Evolutionary conservation across 306 rosid species (phyloP).

Genomic region (Lathyrus aphaca): DNA sequence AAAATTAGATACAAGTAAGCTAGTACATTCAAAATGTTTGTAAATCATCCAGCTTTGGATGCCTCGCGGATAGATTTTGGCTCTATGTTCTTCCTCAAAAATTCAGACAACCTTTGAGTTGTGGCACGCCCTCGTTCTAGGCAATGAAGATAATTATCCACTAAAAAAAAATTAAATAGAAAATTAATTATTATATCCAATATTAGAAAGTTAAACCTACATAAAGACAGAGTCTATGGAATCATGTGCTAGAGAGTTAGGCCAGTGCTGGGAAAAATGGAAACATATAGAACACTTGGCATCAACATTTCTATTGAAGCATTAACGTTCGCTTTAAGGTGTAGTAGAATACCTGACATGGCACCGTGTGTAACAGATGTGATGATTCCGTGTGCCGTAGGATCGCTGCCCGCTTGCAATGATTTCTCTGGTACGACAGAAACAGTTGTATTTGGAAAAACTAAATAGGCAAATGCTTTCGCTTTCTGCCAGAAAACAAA

Average conservation of each 20-base stretch:
- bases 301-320: constrained; percentile 11
- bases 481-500: constrained; percentile 58
- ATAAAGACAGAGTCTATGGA: not conserved
- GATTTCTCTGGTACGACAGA: constrained; percentile 58
- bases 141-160: constrained; percentile 82
- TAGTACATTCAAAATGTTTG: not conserved
- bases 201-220: constrained; percentile 1
- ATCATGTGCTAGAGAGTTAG: not conserved
- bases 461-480: constrained; percentile 80
- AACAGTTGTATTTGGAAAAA: constrained; percentile 74
- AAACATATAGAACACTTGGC: not conserved
- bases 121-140: constrained; percentile 90
- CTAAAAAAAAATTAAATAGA: constrained; percentile 45
- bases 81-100: constrained; percentile 71
- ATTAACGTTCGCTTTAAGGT: not conserved
- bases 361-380: constrained; percentile 91
- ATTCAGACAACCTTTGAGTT: constrained; percentile 65
- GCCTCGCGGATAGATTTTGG: constrained; percentile 50
- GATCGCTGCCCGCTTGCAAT: constrained; percentile 52
- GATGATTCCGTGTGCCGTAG: constrained; percentile 77
- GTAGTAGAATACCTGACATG: constrained; percentile 71
- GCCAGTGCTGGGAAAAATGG: constrained; percentile 2
- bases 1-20: constrained; percentile 15
- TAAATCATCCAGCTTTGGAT: constrained; percentile 50
- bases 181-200: constrained; percentile 39